phyloP scores from a whole-genome alignment of 768 basidiomycete genomes.

The Podaxis sp. region DNA sequence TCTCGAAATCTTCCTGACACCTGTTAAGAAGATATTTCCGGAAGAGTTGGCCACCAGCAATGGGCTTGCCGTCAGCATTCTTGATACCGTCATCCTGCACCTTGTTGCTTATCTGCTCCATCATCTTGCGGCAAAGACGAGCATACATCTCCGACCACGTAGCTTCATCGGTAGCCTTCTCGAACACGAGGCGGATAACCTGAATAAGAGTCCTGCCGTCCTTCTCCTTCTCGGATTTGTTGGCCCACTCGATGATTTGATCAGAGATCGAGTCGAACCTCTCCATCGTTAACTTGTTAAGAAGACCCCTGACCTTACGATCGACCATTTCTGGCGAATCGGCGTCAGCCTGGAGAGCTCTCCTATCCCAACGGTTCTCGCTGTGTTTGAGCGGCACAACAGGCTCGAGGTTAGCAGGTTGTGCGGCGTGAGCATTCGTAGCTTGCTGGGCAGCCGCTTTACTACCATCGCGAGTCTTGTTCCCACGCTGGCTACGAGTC shows the following conservation, averaged over 20 bases:
- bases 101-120: conserved; percentile 85
- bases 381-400: conserved; percentile 73
- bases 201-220: conserved; percentile 93
- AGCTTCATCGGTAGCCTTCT: conserved; percentile 96
- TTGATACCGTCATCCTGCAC: conserved; percentile 88
- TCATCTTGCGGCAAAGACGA: conserved; percentile 89
- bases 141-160: conserved; percentile 98
- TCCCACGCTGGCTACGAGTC: conserved; percentile 81
- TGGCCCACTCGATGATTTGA: conserved; percentile 94
- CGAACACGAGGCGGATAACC: conserved; percentile 94
- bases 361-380: conserved; percentile 83
- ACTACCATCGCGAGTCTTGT: conserved; percentile 59
- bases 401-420: conserved; percentile 45
- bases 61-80: conserved; percentile 79
- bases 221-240: conserved; percentile 87
- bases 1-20: conserved; percentile 97
- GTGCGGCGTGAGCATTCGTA: conserved; percentile 9
- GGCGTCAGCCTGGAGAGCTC: conserved; percentile 41
- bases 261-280: conserved; percentile 94
- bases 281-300: conserved; percentile 97
- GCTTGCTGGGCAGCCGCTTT: conserved; percentile 34
- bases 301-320: conserved; percentile 84
- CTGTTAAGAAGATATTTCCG: conserved; percentile 94
- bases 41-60: conserved; percentile 92
- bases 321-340: conserved; percentile 86